Base-by-base conservation (phyloP, 2,329 filamentous ascomycete genomes). In the Aspergillus sp. region DNA sequence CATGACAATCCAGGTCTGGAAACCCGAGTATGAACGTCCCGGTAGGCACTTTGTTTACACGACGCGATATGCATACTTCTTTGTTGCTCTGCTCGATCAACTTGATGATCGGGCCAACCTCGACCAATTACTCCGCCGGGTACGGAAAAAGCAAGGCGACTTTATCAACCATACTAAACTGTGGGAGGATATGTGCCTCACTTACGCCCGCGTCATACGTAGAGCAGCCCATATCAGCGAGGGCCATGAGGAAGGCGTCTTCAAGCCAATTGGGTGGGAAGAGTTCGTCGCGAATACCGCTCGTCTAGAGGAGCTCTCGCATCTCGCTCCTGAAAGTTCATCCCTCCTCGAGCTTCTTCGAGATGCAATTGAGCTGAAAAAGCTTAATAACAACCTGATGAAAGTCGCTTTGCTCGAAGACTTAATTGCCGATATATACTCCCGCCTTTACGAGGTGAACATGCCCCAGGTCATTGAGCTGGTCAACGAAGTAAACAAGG, bases 1-100 rank as follows among this genome's bases (percentile, higher is more conserved):
- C 0, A 96, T 96, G 88, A 88, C 90, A 1, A 87, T 96, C 73
- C 93, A 96, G 69, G 91, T 97, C 4, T 97, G 93, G 93, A 93
- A 93, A 66, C 95, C 93, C 39, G 93, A 96, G 64, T 87, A 90
- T 47, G 93, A 97, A 71, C 81, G 88, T 21, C 81, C 91, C 0
- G 93, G 93, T 0, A 85, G 93, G 17, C 93, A 97, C 72, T 95
- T 96, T 68, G 91, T 96, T 39, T 97, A 95, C 71, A 96, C 91
- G 0, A 87, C 90, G 49, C 87, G 90, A 62, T 97, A 97, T 68
- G 89, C 91, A 1, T 86, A 87, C 17, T 95, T 95, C 69, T 91
- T 96, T 73, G 86, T 91, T 12, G 82, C 84, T 55, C 79, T 96
- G 7, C 80, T 96, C 6, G 84, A 89, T 43, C 84, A 90, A 51